phyloP scores from a whole-genome alignment of 495 filamentous ascomycete genomes.

The Penicillium manginii region DNA sequence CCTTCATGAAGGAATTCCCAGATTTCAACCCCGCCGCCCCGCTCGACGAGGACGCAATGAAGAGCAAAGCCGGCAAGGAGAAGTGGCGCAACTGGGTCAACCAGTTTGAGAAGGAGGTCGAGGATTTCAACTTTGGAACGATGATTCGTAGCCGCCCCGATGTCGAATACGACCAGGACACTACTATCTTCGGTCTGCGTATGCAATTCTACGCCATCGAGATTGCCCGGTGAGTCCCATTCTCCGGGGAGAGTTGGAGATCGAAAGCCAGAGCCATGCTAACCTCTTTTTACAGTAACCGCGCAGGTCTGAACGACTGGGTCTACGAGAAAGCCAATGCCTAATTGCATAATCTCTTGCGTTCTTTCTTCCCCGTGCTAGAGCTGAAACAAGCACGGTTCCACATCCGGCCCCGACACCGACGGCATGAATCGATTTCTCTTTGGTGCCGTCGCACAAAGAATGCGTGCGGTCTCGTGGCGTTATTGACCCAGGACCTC shows the following conservation, averaged over 20 bases:
- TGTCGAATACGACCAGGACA: conserved; percentile 82
- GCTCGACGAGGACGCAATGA: conserved; percentile 93
- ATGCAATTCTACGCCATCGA: conserved; percentile 99
- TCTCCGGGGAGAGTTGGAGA: neutral
- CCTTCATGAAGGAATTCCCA: conserved; percentile 85
- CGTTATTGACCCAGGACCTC: neutral
- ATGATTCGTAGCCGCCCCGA: conserved; percentile 80
- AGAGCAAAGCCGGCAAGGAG: conserved; percentile 95
- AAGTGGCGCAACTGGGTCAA: conserved; percentile 95
- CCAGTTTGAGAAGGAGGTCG: conserved; percentile 87
- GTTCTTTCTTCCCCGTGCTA: conserved; percentile 12
- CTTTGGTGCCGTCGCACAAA: conserved; percentile 4
- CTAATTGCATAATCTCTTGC: conserved; percentile 19
- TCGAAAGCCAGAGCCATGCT: neutral
- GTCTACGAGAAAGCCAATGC: conserved; percentile 69
- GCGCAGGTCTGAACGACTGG: conserved; percentile 92
- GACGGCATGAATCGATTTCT: conserved; percentile 23
- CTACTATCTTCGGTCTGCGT: conserved; percentile 82
- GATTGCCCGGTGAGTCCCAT: conserved; percentile 72
- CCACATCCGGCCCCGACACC: conserved; percentile 24
- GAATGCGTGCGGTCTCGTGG: neutral
- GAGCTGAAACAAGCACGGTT: conserved; percentile 12
- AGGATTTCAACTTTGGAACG: conserved; percentile 97
- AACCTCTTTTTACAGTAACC: conserved; percentile 61
- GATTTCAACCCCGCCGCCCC: conserved; percentile 82